Conservation (phyloP, 192 early-diverging fungal species). For the Backusella westeae region DNA sequence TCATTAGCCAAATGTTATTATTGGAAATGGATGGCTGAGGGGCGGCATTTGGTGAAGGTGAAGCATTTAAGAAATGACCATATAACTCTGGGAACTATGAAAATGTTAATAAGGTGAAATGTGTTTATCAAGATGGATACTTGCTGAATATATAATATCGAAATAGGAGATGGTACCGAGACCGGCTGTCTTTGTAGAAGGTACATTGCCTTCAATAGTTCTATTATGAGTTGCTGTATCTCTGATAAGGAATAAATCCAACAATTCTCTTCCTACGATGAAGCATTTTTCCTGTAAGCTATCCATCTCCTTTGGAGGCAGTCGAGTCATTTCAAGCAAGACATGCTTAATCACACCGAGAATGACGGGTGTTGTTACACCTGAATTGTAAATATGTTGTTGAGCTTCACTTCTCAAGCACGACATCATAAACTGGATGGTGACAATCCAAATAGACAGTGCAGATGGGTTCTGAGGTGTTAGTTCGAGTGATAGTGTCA, state of each 20-base stretch:
- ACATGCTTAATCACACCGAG: slow-evolving; percentile 32
- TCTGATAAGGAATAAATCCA: slow-evolving; percentile 28
- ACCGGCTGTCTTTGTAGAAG: background rate
- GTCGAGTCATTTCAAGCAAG: slow-evolving; percentile 27
- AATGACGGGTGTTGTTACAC: slow-evolving; percentile 28
- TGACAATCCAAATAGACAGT: slow-evolving; percentile 29
- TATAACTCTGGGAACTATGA: slow-evolving; percentile 35
- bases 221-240: background rate
- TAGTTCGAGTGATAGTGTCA: slow-evolving; percentile 20
- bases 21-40: slow-evolving; percentile 38
- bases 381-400: slow-evolving; percentile 22
- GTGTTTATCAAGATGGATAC: background rate
- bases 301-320: slow-evolving; percentile 14
- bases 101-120: background rate
- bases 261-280: slow-evolving; percentile 20
- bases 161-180: slow-evolving; percentile 22
- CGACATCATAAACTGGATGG: slow-evolving; percentile 35
- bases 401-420: slow-evolving; percentile 16
- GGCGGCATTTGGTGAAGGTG: slow-evolving; percentile 1
- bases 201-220: background rate
- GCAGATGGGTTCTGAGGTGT: slow-evolving; percentile 1
- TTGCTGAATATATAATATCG: slow-evolving; percentile 38
- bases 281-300: slow-evolving; percentile 28
- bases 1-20: slow-evolving; percentile 46
- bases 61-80: slow-evolving; percentile 27